These are phyloP conservation scores for Aurantiochytrium sp. DNA, from an alignment of 108 stramenopile genomes.

Conservation along the genomic window DNA sequence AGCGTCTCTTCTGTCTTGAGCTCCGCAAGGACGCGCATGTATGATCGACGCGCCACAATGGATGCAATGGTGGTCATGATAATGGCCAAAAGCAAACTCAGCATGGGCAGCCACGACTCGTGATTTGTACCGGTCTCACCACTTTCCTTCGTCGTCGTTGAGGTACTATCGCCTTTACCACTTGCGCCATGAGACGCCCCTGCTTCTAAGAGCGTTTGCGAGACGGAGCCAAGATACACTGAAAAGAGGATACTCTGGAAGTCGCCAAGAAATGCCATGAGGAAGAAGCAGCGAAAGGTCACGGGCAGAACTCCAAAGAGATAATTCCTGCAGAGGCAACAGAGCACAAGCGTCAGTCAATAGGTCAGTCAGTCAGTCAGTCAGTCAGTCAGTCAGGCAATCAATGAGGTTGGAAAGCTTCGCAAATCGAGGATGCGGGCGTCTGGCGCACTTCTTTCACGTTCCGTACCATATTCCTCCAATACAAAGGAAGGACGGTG, in stretches of 20 bases:
- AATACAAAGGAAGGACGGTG: background rate
- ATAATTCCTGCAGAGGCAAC: background rate
- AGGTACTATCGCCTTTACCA: background rate
- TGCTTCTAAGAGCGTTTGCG: background rate
- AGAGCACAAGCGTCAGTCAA: background rate
- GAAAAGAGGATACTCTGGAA: background rate
- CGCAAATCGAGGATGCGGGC: background rate
- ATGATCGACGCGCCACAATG: background rate
- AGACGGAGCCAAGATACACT: background rate
- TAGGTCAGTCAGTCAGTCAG: no score
- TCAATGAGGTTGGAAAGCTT: no score
- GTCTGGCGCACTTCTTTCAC: background rate
- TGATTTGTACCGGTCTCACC: background rate
- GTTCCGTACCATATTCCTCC: background rate
- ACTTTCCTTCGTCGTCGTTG: no score
- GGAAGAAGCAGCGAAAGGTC: conserved; percentile 2
- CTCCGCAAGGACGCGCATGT: background rate
- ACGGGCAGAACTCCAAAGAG: background rate
- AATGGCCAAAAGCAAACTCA: background rate
- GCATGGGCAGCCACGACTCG: background rate
- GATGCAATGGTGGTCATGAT: conserved; percentile 1
- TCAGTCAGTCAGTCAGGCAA: no score
- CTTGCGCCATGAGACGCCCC: background rate
- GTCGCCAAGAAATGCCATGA: background rate
- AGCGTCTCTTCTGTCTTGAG: background rate